These are phyloP conservation scores for Neonothopanus nambi DNA, from an alignment of 1,284 basidiomycete species.

Conservation along the genomic window DNA sequence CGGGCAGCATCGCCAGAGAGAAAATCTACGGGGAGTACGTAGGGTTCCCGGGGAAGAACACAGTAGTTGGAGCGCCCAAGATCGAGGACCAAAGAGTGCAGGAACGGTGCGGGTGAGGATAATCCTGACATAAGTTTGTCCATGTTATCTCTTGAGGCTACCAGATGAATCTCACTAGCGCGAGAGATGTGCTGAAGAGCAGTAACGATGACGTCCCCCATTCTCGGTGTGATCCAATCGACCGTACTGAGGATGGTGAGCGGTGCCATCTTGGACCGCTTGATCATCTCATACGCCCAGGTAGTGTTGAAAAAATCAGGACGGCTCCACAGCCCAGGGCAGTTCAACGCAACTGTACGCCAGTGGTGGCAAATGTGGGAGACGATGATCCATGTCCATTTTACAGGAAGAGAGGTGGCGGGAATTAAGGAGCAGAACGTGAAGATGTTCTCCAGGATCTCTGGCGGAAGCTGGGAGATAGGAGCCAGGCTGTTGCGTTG, in stretches of 20 bases:
- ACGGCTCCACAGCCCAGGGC: constrained; percentile 15
- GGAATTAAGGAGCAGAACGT: constrained; percentile 7
- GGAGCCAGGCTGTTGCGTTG: constrained; percentile 15
- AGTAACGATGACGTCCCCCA: constrained; percentile 9
- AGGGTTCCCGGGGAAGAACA: constrained; percentile 12
- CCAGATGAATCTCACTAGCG: constrained; percentile 7
- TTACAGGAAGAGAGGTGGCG: not conserved
- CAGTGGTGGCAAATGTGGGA: constrained; percentile 15
- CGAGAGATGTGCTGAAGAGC: constrained; percentile 13
- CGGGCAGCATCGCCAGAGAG: constrained; percentile 26
- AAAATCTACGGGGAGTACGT: constrained; percentile 22
- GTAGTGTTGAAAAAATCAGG: constrained; percentile 12
- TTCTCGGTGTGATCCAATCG: constrained; percentile 5
- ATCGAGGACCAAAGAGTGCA: constrained; percentile 6
- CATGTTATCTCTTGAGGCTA: constrained; percentile 6
- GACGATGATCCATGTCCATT: constrained; percentile 14
- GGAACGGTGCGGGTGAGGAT: constrained; percentile 15
- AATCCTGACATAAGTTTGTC: constrained; percentile 9
- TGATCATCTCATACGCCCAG: constrained; percentile 18
- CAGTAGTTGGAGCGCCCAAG: constrained; percentile 12
- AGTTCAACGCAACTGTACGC: constrained; percentile 13
- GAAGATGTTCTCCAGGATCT: constrained; percentile 29
- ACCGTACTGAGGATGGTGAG: constrained; percentile 12
- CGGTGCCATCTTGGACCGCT: constrained; percentile 17
- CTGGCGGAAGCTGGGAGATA: constrained; percentile 29